Base-by-base conservation (phyloP, 352 stramenopile genomes). In the Pythium sukuiense region DNA sequence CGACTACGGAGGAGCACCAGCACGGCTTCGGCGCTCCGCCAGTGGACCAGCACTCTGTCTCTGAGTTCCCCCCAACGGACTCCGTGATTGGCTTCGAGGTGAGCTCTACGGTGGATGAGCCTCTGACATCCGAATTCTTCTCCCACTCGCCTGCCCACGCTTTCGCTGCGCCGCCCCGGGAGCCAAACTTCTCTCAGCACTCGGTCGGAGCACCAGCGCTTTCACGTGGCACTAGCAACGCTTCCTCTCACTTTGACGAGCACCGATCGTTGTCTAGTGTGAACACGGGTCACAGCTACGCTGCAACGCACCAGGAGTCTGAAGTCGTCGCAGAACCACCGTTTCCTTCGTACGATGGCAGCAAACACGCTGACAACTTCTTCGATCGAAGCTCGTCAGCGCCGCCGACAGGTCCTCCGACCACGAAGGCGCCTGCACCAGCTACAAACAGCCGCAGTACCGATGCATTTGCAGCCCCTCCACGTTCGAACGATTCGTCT, bases 161-260 rank as follows among this genome's bases (percentile, higher is more conserved):
- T 18, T 53, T 53, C 18, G 20, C 46, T 14, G 20, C 46, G 2
- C 14, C 46, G 20, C 18, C 46, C 8, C 20, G 8, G 7, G 46
- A 53, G 14, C 18, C n/a, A 3, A 7, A 14, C 7, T 35, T 35
- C 18, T 26, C 2, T 39, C 49, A 55, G 27, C 29, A 55, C 7
- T 53, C 46, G 46, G 7, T 13, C 13, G 20, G 30, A 39, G 53
- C 53, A 30, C 65, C 71, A 43, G 71, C 70, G 35, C 68, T 83
- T 65, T 73, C 69, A 37, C 70, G 70, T 5, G 71, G 53, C 64
- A 63, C 41, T 26, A 87, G 74, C 58, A 78, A 80, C 32, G 55
- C 66, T 20, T 83, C 74, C 48, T 80, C 72, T 13, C 67, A 76
- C 65, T 60, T 57, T 29, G 70, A 83, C 13, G 73, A 73, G 29